A percentile compares a stretch with the other conserved stretches of the same genome.
Evolutionary conservation across 176 grass and related monocot genomes (phyloP).

Genomic region (Paspalum notatum): DNA sequence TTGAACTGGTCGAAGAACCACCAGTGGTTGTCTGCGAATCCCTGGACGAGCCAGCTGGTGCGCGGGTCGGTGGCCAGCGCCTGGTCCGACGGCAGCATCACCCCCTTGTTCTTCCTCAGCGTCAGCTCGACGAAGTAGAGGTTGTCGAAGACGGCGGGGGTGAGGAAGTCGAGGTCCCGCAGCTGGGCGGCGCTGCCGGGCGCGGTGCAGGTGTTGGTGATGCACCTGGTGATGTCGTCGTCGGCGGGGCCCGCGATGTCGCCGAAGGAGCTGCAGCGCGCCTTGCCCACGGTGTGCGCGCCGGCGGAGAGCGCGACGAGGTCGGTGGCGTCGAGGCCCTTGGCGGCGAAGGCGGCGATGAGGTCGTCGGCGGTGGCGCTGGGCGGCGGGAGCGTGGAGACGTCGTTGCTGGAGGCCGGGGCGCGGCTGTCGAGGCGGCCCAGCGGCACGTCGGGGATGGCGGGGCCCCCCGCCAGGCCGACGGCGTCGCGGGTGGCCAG

Average conservation of each 20-base stretch:
- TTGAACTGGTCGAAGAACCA: constrained; percentile 60
- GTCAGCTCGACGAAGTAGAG: constrained; percentile 41
- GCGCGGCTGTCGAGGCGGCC: constrained; percentile 34
- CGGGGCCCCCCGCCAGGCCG: constrained; percentile 30
- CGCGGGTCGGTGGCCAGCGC: constrained; percentile 1
- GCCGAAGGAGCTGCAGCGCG: constrained; percentile 36
- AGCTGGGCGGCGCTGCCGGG: neutral
- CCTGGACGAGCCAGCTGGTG: constrained; percentile 36
- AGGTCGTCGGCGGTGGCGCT: neutral
- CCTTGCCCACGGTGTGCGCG: constrained; percentile 57
- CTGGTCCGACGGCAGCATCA: constrained; percentile 53
- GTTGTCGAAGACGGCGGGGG: constrained; percentile 51
- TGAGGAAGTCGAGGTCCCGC: constrained; percentile 22
- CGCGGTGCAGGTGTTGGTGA: constrained; percentile 24
- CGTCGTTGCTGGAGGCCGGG: neutral
- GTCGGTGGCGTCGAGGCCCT: constrained; percentile 32
- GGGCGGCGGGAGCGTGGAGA: constrained; percentile 33
- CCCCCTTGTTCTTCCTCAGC: constrained; percentile 19
- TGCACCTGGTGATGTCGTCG: constrained; percentile 20
- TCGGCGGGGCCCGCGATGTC: neutral
- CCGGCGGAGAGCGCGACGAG: constrained; percentile 62
- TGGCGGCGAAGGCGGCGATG: neutral
- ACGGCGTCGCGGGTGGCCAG: constrained; percentile 41
- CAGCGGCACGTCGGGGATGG: neutral
- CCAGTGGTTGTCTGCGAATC: constrained; percentile 41